phyloP scores from a whole-genome alignment of 2,329 filamentous ascomycete species.

The Colletotrichum euphorbiae region DNA sequence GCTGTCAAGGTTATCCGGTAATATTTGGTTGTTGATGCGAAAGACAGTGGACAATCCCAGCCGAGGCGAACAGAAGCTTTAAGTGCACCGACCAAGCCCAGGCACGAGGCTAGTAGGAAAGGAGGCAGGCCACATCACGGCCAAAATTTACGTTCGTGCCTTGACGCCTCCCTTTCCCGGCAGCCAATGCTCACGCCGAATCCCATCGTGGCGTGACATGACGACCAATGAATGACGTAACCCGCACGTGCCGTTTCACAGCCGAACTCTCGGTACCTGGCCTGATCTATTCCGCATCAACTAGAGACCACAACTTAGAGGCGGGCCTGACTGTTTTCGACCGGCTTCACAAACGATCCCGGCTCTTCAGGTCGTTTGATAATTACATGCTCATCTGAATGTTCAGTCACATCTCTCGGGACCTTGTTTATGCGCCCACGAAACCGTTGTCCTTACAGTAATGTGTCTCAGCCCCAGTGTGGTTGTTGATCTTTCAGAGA shows the following conservation, averaged over 20 bases:
- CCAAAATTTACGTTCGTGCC: conserved; percentile 30
- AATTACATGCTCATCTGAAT: not conserved
- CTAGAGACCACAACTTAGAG: too few relatives aligned
- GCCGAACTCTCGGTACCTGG: conserved; percentile 19
- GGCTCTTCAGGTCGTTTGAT: not conserved
- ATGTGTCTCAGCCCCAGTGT: too few relatives aligned
- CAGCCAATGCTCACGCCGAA: conserved; percentile 24
- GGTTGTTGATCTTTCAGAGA: too few relatives aligned
- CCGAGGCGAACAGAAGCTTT: conserved; percentile 33
- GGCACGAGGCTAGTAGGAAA: not conserved
- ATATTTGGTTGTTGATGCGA: conserved; percentile 14
- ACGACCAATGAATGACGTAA: conserved; percentile 27
- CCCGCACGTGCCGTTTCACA: conserved; percentile 34
- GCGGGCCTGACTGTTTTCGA: too few relatives aligned
- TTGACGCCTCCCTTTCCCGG: conserved; percentile 23
- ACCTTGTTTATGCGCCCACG: too few relatives aligned
- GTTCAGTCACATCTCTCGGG: not conserved
- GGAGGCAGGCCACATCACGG: not conserved
- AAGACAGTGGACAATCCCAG: not conserved
- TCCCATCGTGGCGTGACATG: conserved; percentile 16
- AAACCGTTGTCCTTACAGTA: too few relatives aligned
- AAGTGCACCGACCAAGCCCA: conserved; percentile 23
- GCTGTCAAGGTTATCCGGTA: conserved; percentile 18
- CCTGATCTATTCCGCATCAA: not conserved
- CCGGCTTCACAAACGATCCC: too few relatives aligned